Conservation (phyloP, 352 stramenopile genomes). For the Blastocystis sp. region DNA sequence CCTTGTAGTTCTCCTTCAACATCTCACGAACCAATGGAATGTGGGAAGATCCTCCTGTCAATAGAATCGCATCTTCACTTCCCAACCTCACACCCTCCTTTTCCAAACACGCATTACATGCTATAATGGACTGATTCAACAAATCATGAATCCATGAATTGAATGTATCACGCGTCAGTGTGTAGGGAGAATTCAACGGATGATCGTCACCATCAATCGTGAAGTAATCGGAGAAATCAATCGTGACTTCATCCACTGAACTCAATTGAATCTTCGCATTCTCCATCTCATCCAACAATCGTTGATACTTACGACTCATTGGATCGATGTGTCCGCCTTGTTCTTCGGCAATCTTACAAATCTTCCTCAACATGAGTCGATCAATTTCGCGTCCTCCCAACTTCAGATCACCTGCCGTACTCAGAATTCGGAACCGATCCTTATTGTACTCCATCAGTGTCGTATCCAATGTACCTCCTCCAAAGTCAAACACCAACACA, state of each 20-base stretch:
- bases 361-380: background rate
- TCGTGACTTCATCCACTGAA: background rate
- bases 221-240: background rate
- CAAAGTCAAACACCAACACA: background rate
- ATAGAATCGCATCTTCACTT: background rate
- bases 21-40: background rate
- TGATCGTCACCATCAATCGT: background rate
- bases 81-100: background rate
- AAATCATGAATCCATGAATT: background rate
- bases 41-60: conserved; percentile 18
- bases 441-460: background rate
- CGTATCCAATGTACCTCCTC: background rate
- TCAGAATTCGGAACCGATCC: background rate
- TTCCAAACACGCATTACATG: background rate
- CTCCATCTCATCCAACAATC: background rate
- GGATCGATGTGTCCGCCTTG: background rate
- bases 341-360: background rate
- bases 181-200: too few relatives aligned
- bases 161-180: too few relatives aligned
- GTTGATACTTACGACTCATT: background rate
- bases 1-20: background rate
- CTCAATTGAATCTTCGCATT: background rate
- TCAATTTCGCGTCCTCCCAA: conserved; percentile 30
- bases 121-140: background rate
- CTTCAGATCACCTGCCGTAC: background rate